A percentile compares a stretch with the other conserved stretches of the same genome.
Conservation (phyloP, 495 filamentous ascomycete genomes). For the Endocarpon pusillum region DNA sequence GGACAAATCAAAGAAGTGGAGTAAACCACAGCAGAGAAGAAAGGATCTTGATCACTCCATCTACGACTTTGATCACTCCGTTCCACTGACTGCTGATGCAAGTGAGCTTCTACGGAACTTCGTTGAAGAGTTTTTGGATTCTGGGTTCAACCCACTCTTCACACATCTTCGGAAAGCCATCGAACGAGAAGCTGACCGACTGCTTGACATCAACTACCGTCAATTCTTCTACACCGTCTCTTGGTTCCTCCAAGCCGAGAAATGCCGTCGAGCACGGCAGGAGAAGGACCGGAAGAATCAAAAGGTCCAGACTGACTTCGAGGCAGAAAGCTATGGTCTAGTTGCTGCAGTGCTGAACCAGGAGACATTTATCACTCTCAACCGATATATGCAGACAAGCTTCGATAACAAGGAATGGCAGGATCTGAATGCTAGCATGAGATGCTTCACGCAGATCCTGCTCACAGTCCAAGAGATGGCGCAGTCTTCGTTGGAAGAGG, state of each 20-base stretch:
- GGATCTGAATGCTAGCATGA: slow-evolving; percentile 73
- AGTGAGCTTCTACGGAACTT: slow-evolving; percentile 60
- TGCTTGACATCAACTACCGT: slow-evolving; percentile 49
- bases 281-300: slow-evolving; percentile 22
- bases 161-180: slow-evolving; percentile 71
- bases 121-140: slow-evolving; percentile 87
- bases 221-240: slow-evolving; percentile 88
- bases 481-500: slow-evolving; percentile 67
- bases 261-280: slow-evolving; percentile 45
- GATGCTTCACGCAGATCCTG: slow-evolving; percentile 63
- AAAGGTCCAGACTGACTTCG: slow-evolving; percentile 25
- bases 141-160: slow-evolving; percentile 89
- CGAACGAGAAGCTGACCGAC: slow-evolving; percentile 76
- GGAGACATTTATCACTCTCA: slow-evolving; percentile 77
- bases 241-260: slow-evolving; percentile 90
- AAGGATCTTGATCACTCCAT: slow-evolving; percentile 44
- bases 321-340: slow-evolving; percentile 65
- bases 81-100: slow-evolving; percentile 47
- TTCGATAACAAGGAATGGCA: slow-evolving; percentile 74
- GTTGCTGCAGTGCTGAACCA: slow-evolving; percentile 83
- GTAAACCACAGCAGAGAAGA: slow-evolving; percentile 49
- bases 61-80: slow-evolving; percentile 59
- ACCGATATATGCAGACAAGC: slow-evolving; percentile 60
- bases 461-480: slow-evolving; percentile 91
- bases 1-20: slow-evolving; percentile 83